Evolutionary conservation across 2,329 filamentous ascomycete genomes (phyloP), one percentile per base, ranked within the genome.

Genomic region (Chaetomium sp.): DNA sequence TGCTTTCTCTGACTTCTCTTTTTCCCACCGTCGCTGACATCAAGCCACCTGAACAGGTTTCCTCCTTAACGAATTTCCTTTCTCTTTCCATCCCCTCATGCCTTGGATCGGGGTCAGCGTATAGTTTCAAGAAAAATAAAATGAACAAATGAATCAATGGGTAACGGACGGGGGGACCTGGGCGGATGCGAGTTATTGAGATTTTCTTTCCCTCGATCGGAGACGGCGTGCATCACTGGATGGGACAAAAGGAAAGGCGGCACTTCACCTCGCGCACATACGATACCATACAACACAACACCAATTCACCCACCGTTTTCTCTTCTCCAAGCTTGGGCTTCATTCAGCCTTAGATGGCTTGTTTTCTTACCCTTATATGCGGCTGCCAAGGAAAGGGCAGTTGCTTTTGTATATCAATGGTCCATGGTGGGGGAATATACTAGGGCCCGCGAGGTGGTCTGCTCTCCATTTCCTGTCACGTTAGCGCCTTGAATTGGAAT

Each of bases 371-470:
- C 11, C 38, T 19, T 6, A 38, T 44, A 36, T 27, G 19, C 19
- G 19, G 19, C 41, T 48, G 57, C 53, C 45, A 48, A 46, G 11
- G 27, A 7, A 32, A 32, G 9, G 32, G 43, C 49, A 49, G 51
- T 9, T 50, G 51, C 57, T 43, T 54, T 54, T 57, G 47, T 55
- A 40, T 49, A 47, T 51, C 49, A 37, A 27, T n/a, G 47, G 46
- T 53, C 53, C 55, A 41, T n/a, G 45, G 35, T 41, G 52, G 55
- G 10, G 40, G 36, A 42, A 46, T 42, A 52, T 41, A 54, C 33
- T 11, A 51, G 52, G 43, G 49, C 49, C 27, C 4, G 46, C 49
- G 52, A 49, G 55, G 35, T 45, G 55, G 57, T 46, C 53, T 56
- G 52, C 35, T 37, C 34, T 42, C 41, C 49, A 36, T 47, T 41